Evolutionary conservation across 495 filamentous ascomycete species (phyloP).

Genomic region (Parachaetomium inaequale): DNA sequence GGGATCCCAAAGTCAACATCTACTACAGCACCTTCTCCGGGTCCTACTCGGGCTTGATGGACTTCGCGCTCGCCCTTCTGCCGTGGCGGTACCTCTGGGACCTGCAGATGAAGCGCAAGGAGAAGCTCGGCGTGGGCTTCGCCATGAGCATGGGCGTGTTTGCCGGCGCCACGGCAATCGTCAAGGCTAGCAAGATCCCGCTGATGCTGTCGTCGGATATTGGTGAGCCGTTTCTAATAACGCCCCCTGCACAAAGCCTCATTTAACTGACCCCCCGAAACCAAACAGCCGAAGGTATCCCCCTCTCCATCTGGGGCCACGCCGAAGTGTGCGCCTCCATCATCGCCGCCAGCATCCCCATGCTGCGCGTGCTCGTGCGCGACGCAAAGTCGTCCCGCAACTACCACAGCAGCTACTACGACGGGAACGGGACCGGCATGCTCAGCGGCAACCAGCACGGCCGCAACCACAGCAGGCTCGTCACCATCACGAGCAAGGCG

Average conservation of each 20-base stretch:
- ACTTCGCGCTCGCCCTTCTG: slow-evolving; percentile 33
- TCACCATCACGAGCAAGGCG: slow-evolving; percentile 14
- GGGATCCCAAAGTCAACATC: slow-evolving; percentile 15
- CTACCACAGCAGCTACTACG: slow-evolving; percentile 7
- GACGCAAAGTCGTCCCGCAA: slow-evolving; percentile 16
- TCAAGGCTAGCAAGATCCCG: slow-evolving; percentile 21
- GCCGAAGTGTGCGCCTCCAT: slow-evolving; percentile 27
- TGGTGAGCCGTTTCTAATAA: slow-evolving; percentile 3
- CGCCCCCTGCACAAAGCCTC: background rate
- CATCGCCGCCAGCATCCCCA: slow-evolving; percentile 29
- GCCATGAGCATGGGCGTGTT: slow-evolving; percentile 41
- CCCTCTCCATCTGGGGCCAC: slow-evolving; percentile 19
- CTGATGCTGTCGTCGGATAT: slow-evolving; percentile 17
- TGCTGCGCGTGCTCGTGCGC: slow-evolving; percentile 27
- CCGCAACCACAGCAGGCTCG: slow-evolving; percentile 13
- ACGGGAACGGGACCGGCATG: background rate
- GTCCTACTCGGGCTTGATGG: slow-evolving; percentile 36
- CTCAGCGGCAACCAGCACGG: background rate
- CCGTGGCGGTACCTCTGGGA: slow-evolving; percentile 37
- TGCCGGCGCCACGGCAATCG: slow-evolving; percentile 21
- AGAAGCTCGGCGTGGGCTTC: slow-evolving; percentile 36
- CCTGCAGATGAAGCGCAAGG: slow-evolving; percentile 33
- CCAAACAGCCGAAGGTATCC: slow-evolving; percentile 12
- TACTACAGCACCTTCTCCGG: slow-evolving; percentile 24
- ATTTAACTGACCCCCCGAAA: background rate